A percentile compares a stretch with the other conserved stretches of the same genome.
Evolutionary conservation across 768 basidiomycete genomes (phyloP).

Genomic region (Tulasnella sp.): DNA sequence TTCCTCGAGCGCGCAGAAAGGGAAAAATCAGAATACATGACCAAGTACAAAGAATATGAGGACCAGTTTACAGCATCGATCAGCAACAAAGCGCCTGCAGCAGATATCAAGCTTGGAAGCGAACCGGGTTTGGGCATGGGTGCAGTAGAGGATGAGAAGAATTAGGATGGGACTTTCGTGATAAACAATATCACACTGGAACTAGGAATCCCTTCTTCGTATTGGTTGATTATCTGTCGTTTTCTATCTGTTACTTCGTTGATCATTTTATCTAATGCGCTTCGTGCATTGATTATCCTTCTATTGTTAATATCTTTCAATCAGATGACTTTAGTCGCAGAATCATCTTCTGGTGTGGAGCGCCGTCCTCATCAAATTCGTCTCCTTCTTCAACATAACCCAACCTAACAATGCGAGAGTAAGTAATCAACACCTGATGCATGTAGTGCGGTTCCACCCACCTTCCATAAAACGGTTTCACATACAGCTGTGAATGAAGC

Average conservation of each 20-base stretch:
- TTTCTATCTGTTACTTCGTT: background rate
- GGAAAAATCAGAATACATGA: slow-evolving; percentile 89
- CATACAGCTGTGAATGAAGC: slow-evolving; percentile 58
- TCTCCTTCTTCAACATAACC: slow-evolving; percentile 32
- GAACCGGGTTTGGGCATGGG: background rate
- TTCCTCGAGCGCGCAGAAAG: slow-evolving; percentile 88
- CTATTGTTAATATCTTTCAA: background rate
- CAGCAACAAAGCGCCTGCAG: background rate
- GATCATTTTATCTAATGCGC: background rate
- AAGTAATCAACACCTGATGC: slow-evolving; percentile 7
- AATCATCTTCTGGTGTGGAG: slow-evolving; percentile 77
- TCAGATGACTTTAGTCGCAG: background rate
- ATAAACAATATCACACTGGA: background rate
- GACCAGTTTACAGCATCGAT: slow-evolving; percentile 30
- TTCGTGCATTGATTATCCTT: background rate
- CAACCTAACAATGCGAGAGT: slow-evolving; percentile 11
- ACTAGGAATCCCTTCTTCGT: background rate
- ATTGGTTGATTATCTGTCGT: background rate
- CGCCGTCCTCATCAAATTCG: slow-evolving; percentile 71
- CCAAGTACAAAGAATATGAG: slow-evolving; percentile 74
- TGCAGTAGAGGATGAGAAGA: background rate
- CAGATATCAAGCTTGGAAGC: background rate
- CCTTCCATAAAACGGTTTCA: slow-evolving; percentile 64
- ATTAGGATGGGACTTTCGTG: background rate
- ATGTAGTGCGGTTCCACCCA: slow-evolving; percentile 28